phyloP scores from a whole-genome alignment of 371 early-diverging fungal genomes.

The Zychaea mexicana region DNA sequence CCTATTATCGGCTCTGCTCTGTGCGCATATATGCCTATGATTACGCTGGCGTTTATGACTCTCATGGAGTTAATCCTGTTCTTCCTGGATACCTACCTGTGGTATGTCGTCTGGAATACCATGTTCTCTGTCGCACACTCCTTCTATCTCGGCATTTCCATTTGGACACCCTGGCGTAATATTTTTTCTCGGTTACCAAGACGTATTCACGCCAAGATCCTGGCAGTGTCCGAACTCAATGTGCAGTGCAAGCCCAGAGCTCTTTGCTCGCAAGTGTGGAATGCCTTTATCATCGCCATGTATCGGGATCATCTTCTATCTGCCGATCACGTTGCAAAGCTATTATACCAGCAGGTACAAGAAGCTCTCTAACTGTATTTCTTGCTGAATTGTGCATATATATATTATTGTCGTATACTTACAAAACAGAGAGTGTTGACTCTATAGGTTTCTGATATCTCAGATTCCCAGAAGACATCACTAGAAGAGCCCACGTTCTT shows the following conservation, averaged over 20 bases:
- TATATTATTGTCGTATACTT: too few relatives aligned
- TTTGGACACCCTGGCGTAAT: slow-evolving; percentile 87
- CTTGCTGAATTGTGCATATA: too few relatives aligned
- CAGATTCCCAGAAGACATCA: slow-evolving; percentile 61
- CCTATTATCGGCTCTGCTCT: slow-evolving; percentile 45
- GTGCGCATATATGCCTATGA: slow-evolving; percentile 64
- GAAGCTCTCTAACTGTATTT: neutral
- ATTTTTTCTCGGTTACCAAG: slow-evolving; percentile 84
- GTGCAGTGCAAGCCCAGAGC: slow-evolving; percentile 72
- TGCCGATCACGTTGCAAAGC: slow-evolving; percentile 70
- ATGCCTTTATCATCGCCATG: slow-evolving; percentile 86
- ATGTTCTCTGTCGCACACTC: slow-evolving; percentile 78
- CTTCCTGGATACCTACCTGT: slow-evolving; percentile 88
- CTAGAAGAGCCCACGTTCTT: slow-evolving; percentile 83
- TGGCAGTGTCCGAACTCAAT: slow-evolving; percentile 70
- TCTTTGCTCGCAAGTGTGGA: slow-evolving; percentile 86
- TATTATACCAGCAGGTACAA: slow-evolving; percentile 77
- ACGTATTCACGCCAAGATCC: slow-evolving; percentile 78
- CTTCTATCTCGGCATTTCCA: slow-evolving; percentile 80
- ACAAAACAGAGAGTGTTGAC: slow-evolving; percentile 13
- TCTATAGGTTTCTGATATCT: slow-evolving; percentile 19
- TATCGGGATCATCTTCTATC: slow-evolving; percentile 83
- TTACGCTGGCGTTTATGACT: slow-evolving; percentile 75
- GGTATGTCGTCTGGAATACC: slow-evolving; percentile 88
- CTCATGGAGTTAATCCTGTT: slow-evolving; percentile 75